Evolutionary conservation across 139 green algal genomes (phyloP), one percentile per base, ranked within the genome.

Genomic region (Coccomyxa sp.): DNA sequence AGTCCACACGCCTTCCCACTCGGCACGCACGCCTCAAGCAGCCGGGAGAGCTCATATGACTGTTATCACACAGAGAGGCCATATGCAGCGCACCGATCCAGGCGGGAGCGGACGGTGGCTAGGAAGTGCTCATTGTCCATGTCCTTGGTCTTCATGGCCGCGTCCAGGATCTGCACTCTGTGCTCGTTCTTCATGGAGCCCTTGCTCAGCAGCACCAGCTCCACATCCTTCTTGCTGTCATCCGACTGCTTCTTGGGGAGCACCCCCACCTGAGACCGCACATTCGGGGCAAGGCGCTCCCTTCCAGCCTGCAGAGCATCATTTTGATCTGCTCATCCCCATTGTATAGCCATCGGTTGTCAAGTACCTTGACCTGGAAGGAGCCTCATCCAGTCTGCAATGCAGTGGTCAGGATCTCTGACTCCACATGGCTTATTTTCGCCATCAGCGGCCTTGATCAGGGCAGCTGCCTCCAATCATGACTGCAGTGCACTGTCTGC

Each of bases 121-220:
- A 83, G 55, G 33, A 86, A 77, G 31, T 40, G 64, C 29, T 77
- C 73, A 34, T 86, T 82, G 72, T 86, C 75, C 70, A 79, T 73
- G 37, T 86, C 78, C 70, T 80, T 64, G 29, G 82, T 86, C 10
- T 50, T 68, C 73, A 86, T 55, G 35, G 82, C 82, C 44, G 77
- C 64, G 1, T 78, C 68, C 68, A 82, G 39, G 12, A 86, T 75
- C 34, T 68, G 71, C 38, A 68, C 68, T 18, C 76, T 64, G 16
- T 54, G 34, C 70, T 75, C 68, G 14, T 37, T 37, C 14, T 72
- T 36, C 24, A 89, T 44, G 5, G n/a, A n/a, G n/a, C n/a, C n/a
- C n/a, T 22, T 64, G 50, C 27, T 64, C 5, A 64, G 50, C 27
- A 22, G 50, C 50, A 64, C 50, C 2, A 64, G 50, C 50, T 64